Evolutionary conservation across 2,329 filamentous ascomycete species (phyloP).

Genomic region (Akanthomyces dipterigenus): DNA sequence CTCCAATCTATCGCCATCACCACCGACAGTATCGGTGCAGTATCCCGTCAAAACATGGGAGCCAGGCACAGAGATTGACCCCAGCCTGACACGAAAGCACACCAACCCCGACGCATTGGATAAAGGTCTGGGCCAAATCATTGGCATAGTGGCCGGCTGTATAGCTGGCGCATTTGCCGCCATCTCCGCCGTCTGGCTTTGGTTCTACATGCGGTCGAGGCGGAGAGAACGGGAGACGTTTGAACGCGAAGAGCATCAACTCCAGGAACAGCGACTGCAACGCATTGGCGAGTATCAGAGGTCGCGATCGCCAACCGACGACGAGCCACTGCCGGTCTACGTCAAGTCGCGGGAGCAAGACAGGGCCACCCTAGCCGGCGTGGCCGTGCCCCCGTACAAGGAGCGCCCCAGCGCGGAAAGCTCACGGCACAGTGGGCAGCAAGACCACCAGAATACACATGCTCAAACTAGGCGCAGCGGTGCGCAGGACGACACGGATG

Average conservation of each 20-base stretch:
- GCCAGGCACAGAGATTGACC: slow-evolving; percentile 8
- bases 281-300: slow-evolving; percentile 7
- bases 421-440: not conserved
- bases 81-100: not conserved
- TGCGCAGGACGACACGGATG: not conserved
- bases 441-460: not conserved
- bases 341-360: slow-evolving; percentile 3
- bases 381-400: slow-evolving; percentile 8
- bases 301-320: slow-evolving; percentile 1
- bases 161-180: not conserved
- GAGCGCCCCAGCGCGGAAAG: slow-evolving; percentile 8
- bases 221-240: not conserved
- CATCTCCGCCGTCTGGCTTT: not conserved
- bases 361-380: not conserved
- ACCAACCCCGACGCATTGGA: not conserved
- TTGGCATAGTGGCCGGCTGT: slow-evolving; percentile 10
- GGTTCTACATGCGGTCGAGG: not conserved
- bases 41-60: slow-evolving; percentile 8
- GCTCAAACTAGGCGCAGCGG: not conserved
- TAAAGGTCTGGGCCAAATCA: slow-evolving; percentile 4
- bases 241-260: slow-evolving; percentile 7
- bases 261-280: slow-evolving; percentile 5
- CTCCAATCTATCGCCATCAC: not conserved
- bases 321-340: slow-evolving; percentile 8
- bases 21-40: slow-evolving; percentile 2